Base-by-base conservation (phyloP, 176 grass and related monocot genomes). In the Oryza brachyantha region DNA sequence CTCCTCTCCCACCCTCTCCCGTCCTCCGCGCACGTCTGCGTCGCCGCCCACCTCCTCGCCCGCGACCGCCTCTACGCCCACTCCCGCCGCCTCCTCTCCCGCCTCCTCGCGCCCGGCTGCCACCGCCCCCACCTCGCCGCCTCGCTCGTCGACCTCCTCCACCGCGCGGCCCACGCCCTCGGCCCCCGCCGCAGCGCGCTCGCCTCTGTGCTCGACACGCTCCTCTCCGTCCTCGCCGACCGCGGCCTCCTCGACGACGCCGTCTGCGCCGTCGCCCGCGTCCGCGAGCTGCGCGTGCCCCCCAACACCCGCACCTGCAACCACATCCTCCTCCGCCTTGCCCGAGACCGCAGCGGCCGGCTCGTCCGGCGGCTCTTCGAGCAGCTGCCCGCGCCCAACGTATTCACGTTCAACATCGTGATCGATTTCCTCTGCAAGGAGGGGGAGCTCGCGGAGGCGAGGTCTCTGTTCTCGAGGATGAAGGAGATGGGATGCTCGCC, bases 321-420 rank as follows among this genome's bases (percentile, higher is more conserved):
- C 80, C 85, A 95, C 68, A 88, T 99, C 81, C 92, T 99, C 50
- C 83, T 91, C 71, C 77, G 62, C 54, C 84, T 99, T 8, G 88
- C 86, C 31, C 87, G 76, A 7, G 74, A 63, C 13, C 80, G 87
- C 46, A 66, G 36, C 5, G 66, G 70, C 3, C 63, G 46, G 38
- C 78, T 87, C 27, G 75, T 77, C 35, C 82, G 81, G 61, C 81
- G 57, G 72, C 77, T 99, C 13, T 95, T 99, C 69, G 55, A 89
- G 61, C 90, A 79, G 75, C 48, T 98, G 45, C 70, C 91, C 0
- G 78, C 60, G 34, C 90, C 83, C 36, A 90, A 89, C 45, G 84
- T 99, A 42, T 99, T 94, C 79, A 95, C 96, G 11, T 99, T 93
- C 77, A 95, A 94, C 73, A 98, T 98, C 43, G 32, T 98, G 80